These are phyloP conservation scores for Phialocephala sp. DNA, from an alignment of 2,329 filamentous ascomycete genomes.

Conservation along the genomic window DNA sequence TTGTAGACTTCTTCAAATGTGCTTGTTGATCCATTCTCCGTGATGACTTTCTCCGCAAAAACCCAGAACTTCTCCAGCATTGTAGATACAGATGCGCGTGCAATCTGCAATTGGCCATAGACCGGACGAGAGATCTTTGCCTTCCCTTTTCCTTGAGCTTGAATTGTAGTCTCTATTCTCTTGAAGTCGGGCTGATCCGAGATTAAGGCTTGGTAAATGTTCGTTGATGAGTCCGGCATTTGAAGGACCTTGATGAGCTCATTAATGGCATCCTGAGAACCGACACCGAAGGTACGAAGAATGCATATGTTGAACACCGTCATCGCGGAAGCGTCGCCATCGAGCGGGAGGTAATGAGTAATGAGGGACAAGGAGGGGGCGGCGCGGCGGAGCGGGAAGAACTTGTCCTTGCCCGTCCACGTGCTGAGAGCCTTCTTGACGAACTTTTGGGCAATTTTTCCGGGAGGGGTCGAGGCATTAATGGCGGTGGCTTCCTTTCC, in stretches of 20 bases:
- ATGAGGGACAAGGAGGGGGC: slow-evolving; percentile 22
- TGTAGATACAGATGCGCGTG: slow-evolving; percentile 5
- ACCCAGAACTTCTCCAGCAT: slow-evolving; percentile 23
- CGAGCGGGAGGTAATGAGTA: not conserved
- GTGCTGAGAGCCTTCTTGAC: not conserved
- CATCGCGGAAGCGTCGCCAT: not conserved
- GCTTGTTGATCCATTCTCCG: not conserved
- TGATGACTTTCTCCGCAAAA: not conserved
- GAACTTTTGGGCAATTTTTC: not conserved
- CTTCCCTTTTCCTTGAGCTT: not conserved
- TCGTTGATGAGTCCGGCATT: not conserved
- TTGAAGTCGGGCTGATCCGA: not conserved
- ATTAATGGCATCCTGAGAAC: not conserved
- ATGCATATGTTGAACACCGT: slow-evolving; percentile 23
- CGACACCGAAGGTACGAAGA: slow-evolving; percentile 21
- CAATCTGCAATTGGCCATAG: slow-evolving; percentile 22
- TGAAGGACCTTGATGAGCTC: not conserved
- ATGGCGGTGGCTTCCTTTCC: not conserved
- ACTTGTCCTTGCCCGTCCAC: slow-evolving; percentile 12
- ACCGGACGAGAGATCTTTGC: slow-evolving; percentile 9
- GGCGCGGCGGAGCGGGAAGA: slow-evolving; percentile 23
- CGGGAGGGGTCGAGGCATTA: not conserved
- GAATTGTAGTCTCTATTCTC: not conserved
- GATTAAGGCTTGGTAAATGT: too few species aligned
- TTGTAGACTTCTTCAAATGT: slow-evolving; percentile 16